phyloP scores from a whole-genome alignment of 106 monocot genomes.

The Triglochin maritima region DNA sequence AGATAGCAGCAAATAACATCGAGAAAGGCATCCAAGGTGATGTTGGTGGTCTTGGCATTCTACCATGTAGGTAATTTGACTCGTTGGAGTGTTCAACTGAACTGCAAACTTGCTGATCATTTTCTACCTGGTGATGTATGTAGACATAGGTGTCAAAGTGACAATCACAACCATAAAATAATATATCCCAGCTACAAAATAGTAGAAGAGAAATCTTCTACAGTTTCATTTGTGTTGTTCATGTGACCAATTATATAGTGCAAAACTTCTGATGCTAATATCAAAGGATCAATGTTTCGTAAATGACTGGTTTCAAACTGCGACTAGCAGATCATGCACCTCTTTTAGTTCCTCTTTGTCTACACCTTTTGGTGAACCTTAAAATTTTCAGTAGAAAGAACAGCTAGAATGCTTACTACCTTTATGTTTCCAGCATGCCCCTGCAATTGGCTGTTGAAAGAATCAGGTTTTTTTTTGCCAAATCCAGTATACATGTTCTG shows the following conservation, averaged over 20 bases:
- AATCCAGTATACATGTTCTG: conserved; percentile 38
- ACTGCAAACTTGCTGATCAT: conserved; percentile 1
- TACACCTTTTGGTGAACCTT: neutral
- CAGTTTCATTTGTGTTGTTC: no score
- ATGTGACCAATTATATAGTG: no score
- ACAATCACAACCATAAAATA: neutral
- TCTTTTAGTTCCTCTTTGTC: neutral
- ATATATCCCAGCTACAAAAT: no score
- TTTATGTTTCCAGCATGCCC: conserved; percentile 8
- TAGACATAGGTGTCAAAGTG: neutral
- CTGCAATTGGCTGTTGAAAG: conserved; percentile 22
- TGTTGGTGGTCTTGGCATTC: conserved; percentile 1
- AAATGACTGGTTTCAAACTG: no score
- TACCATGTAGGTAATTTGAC: neutral
- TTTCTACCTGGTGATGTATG: neutral
- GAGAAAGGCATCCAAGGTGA: conserved; percentile 16
- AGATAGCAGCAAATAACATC: conserved; percentile 15
- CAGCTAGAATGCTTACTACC: conserved; percentile 2
- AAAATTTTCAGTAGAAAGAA: neutral
- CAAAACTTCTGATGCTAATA: no score
- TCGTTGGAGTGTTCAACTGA: conserved; percentile 4
- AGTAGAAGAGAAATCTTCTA: no score
- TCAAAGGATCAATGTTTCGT: no score
- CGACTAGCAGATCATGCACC: no score
- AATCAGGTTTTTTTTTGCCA: conserved; percentile 25